Evolutionary conservation across 768 basidiomycete genomes (phyloP), one percentile per base, ranked within the genome.

Genomic region (Rhizopogon vulgaris): DNA sequence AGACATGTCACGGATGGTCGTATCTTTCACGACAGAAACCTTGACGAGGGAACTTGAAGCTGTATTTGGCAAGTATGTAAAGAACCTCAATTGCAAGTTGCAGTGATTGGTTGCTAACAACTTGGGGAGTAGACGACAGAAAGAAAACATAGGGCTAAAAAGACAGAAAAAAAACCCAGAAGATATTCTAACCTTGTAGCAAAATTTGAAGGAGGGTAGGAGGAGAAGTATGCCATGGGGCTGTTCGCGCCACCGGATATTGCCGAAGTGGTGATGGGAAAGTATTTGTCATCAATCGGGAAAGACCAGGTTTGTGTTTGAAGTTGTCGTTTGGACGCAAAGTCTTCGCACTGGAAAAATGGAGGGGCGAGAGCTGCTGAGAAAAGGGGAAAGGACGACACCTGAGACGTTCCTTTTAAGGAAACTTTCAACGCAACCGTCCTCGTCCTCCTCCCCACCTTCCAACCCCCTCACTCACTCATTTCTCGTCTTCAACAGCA

Each of bases 391-490:
- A 51, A 48, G 48, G 37, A 41, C 53, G 25, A 45, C 60, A 60
- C 54, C 59, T 64, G 66, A 64, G 59, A 68, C 61, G 66, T 67
- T 67, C 66, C 66, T 68, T 68, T 63, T 68, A 68, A 58, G 68
- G 66, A 57, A 69, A 57, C 59, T 55, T 68, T 62, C 66, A 64
- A 38, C 63, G 48, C 65, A 68, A 55, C 63, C 64, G 34, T 57
- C 59, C 55, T 56, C 65, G 37, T 51, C 58, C 40, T 60, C 63
- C 56, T 53, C 45, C 58, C 51, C 52, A 28, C 41, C 48, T 30
- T 41, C 17, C 45, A 12, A n/a, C 30, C 27, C n/a, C 42, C 56
- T 27, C 28, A 17, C 41, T 43, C 27, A 41, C 15, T n/a, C 22
- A 3, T 22, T 22, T 22, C 22, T 22, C 22, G 22, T 38, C 11